Percentiles rank a stretch among this genome's conserved stretches.
Conservation (phyloP, 768 basidiomycete species). For the Leccinum incarnatum region DNA sequence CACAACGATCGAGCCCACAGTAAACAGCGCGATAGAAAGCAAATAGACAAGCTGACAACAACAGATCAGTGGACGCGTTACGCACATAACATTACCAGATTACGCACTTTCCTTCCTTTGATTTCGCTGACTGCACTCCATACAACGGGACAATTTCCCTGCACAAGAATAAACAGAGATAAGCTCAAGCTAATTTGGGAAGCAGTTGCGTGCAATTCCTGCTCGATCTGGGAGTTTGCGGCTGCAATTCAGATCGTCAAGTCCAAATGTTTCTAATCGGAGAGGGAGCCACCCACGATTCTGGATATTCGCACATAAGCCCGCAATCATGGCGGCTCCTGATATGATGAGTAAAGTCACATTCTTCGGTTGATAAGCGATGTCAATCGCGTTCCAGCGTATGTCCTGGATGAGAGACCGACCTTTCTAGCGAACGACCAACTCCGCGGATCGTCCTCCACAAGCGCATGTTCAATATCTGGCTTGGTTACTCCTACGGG, state of each 20-base stretch:
- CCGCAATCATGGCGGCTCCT: slow-evolving; percentile 30
- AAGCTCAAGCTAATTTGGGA: slow-evolving; percentile 65
- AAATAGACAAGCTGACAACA: slow-evolving; percentile 51
- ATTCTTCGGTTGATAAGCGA: slow-evolving; percentile 9
- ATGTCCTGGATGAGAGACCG: neutral
- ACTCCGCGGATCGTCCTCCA: slow-evolving; percentile 59
- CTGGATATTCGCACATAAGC: slow-evolving; percentile 28
- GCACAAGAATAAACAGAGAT: slow-evolving; percentile 68
- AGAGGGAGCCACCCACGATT: slow-evolving; percentile 22
- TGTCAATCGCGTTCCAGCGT: neutral
- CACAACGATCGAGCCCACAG: slow-evolving; percentile 55
- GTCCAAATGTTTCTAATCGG: too few species aligned
- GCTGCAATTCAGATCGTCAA: slow-evolving; percentile 39
- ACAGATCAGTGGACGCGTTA: neutral
- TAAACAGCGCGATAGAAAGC: slow-evolving; percentile 49
- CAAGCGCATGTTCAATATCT: slow-evolving; percentile 41
- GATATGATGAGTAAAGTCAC: slow-evolving; percentile 23
- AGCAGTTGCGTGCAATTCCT: slow-evolving; percentile 57
- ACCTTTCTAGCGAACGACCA: slow-evolving; percentile 64
- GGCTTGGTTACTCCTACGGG: slow-evolving; percentile 4
- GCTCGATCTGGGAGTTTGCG: slow-evolving; percentile 62
- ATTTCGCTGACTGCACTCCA: slow-evolving; percentile 44
- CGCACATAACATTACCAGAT: neutral
- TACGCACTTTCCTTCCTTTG: slow-evolving; percentile 64
- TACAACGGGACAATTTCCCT: slow-evolving; percentile 50